These are phyloP conservation scores for Salvia hispanica DNA, from an alignment of 257 asterid species.

Conservation along the genomic window DNA sequence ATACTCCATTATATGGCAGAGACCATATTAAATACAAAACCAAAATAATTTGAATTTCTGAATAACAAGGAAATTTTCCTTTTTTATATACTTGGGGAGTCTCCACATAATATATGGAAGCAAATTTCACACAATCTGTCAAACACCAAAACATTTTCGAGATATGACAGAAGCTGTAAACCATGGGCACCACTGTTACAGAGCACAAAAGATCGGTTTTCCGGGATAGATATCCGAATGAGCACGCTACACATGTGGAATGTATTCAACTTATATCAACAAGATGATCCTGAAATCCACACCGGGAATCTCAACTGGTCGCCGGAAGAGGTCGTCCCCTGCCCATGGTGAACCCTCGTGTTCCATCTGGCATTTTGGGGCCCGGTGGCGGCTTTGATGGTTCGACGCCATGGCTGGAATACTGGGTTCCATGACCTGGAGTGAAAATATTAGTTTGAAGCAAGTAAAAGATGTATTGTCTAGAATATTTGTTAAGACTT, in stretches of 20 bases:
- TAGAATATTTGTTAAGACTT: conserved; percentile 3
- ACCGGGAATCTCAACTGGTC: background rate
- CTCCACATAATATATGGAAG: background rate
- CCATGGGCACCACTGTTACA: background rate
- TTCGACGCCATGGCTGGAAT: conserved; percentile 52
- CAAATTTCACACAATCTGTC: conserved; percentile 10
- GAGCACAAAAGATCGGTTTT: background rate
- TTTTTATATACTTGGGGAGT: background rate
- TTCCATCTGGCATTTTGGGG: conserved; percentile 98
- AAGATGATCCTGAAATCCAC: background rate
- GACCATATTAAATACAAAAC: background rate
- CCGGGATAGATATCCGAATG: background rate
- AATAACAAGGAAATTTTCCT: background rate
- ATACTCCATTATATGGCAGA: background rate
- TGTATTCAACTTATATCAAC: background rate
- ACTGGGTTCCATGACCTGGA: conserved; percentile 63
- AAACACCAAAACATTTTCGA: conserved; percentile 9
- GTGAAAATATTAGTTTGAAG: background rate
- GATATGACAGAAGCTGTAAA: background rate
- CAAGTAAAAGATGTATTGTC: background rate
- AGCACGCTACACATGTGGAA: background rate
- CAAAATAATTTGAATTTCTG: no score
- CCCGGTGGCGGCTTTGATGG: conserved; percentile 94
- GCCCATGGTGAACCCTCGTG: conserved; percentile 38
- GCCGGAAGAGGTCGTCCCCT: conserved; percentile 3